These are phyloP conservation scores for Casaregolazyma lundiana DNA, from an alignment of 1,139 yeast genomes.

Conservation along the genomic window DNA sequence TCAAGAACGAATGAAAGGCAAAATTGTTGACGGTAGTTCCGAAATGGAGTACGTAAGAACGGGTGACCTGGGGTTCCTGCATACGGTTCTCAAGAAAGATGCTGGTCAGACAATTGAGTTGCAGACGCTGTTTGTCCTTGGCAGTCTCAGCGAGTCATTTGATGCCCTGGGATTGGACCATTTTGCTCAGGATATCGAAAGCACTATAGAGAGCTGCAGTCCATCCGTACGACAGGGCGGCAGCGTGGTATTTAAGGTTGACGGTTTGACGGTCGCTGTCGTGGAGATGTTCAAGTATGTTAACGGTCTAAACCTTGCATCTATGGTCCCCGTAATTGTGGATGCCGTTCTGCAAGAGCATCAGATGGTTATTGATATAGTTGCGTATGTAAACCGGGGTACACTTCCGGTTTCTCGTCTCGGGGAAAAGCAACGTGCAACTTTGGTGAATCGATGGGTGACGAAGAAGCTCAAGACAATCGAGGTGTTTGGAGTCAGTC, in stretches of 20 bases:
- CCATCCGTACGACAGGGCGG: constrained; percentile 54
- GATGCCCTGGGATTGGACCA: constrained; percentile 90
- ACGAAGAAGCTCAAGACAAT: constrained; percentile 38
- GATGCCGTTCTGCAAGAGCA: constrained; percentile 76
- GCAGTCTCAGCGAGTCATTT: constrained; percentile 81
- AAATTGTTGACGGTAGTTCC: constrained; percentile 57
- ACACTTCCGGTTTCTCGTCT: constrained; percentile 65
- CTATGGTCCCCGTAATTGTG: constrained; percentile 78
- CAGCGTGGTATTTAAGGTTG: constrained; percentile 70
- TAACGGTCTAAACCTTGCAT: constrained; percentile 46
- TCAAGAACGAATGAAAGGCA: constrained; percentile 51
- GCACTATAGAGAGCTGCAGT: constrained; percentile 66
- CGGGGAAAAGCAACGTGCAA: constrained; percentile 73
- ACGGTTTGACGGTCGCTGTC: constrained; percentile 74
- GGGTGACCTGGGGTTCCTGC: constrained; percentile 91
- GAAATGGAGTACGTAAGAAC: constrained; percentile 71
- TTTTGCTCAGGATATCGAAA: constrained; percentile 81
- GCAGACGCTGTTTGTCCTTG: constrained; percentile 82
- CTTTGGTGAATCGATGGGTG: constrained; percentile 55
- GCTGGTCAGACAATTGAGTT: constrained; percentile 46
- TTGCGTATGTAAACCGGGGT: constrained; percentile 68
- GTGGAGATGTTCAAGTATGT: constrained; percentile 50
- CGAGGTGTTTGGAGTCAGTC: constrained; percentile 36
- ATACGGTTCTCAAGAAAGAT: constrained; percentile 49
- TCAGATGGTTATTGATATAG: constrained; percentile 78